Percentiles rank a stretch among this genome's conserved stretches.
These are phyloP conservation scores for Xylaria bambusicola DNA, from an alignment of 495 filamentous ascomycete genomes.

Conservation along the genomic window DNA sequence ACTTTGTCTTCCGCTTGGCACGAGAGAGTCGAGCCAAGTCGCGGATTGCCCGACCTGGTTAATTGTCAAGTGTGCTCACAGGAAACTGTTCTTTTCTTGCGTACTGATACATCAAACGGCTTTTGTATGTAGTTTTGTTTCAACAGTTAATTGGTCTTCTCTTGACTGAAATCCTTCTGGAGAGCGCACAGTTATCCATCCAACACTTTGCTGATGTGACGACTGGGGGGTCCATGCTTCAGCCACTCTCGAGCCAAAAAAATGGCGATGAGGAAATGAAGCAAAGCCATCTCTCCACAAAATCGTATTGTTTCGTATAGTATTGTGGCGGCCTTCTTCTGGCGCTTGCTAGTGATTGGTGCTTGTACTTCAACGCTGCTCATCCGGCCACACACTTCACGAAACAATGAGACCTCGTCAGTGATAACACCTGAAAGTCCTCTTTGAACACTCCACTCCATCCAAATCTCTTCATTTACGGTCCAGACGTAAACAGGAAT, in stretches of 20 bases:
- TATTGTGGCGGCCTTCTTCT: neutral
- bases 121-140: neutral
- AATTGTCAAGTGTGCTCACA: too few species aligned
- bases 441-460: slow-evolving; percentile 66
- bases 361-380: neutral
- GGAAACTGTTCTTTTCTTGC: too few species aligned
- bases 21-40: too few species aligned
- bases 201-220: slow-evolving; percentile 12
- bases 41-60: too few species aligned
- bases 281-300: slow-evolving; percentile 7
- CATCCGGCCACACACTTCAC: slow-evolving; percentile 40
- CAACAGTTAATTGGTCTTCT: too few species aligned
- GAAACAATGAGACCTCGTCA: slow-evolving; percentile 52
- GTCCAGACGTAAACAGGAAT: slow-evolving; percentile 79
- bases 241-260: neutral
- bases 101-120: too few species aligned
- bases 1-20: too few species aligned
- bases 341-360: neutral
- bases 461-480: slow-evolving; percentile 70
- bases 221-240: slow-evolving; percentile 2
- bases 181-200: neutral
- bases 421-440: slow-evolving; percentile 57
- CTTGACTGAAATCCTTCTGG: neutral
- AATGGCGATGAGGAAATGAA: neutral
- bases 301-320: neutral